phyloP scores from a whole-genome alignment of 2,329 filamentous ascomycete genomes.

The Neonectria coccinea region DNA sequence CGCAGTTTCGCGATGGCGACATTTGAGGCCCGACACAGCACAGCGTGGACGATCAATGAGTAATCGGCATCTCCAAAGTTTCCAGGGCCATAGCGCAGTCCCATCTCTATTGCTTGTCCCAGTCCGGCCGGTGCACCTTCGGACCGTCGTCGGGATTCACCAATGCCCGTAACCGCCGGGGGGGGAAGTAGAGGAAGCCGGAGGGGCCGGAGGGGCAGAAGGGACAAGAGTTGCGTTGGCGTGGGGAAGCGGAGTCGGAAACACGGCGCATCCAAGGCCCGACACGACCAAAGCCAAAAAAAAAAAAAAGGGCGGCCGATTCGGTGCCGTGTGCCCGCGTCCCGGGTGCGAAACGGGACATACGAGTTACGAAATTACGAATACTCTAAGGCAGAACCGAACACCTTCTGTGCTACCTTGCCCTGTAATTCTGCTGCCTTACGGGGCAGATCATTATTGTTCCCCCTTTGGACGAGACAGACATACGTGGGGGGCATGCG shows the following conservation, averaged over 20 bases:
- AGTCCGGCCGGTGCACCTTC: constrained; percentile 16
- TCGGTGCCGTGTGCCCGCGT: neutral
- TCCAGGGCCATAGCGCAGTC: neutral
- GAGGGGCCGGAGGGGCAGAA: neutral
- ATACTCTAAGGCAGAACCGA: constrained; percentile 10
- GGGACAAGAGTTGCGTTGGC: neutral
- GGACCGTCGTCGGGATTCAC: neutral
- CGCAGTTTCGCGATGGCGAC: neutral
- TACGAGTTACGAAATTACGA: constrained; percentile 6
- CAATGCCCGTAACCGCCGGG: neutral
- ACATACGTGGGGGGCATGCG: constrained; percentile 14
- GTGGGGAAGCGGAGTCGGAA: neutral
- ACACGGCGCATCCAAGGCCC: neutral
- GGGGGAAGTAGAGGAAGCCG: neutral
- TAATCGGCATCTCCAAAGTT: neutral
- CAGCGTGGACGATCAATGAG: neutral
- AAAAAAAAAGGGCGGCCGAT: neutral
- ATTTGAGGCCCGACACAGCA: constrained; percentile 3
- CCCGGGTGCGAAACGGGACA: constrained; percentile 2
- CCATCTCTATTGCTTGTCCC: constrained; percentile 1
- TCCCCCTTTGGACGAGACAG: constrained; percentile 11
- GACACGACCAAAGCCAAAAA: constrained; percentile 4
- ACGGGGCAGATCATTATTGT: neutral
- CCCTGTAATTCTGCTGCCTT: constrained; percentile 26
- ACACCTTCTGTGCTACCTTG: constrained; percentile 7